A percentile compares a stretch with the other conserved stretches of the same genome.
phyloP scores from a whole-genome alignment of 805 yeast species.

The Myxozyma melibiosi region DNA sequence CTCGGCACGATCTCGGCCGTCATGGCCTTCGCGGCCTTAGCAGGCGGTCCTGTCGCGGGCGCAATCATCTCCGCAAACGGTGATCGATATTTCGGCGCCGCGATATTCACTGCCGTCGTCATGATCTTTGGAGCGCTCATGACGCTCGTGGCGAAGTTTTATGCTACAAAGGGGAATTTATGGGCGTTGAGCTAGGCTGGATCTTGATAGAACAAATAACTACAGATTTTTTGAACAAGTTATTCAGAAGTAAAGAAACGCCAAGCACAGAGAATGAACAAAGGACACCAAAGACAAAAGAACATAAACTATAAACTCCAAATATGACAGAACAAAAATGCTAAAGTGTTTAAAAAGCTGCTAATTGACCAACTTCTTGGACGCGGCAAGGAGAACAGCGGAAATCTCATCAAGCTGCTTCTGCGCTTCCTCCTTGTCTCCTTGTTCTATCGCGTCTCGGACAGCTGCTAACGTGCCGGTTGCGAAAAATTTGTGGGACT shows the following conservation, averaged over 20 bases:
- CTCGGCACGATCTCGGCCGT: constrained; percentile 65
- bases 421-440: constrained; percentile 59
- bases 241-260: too few relatives aligned
- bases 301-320: background rate
- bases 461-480: constrained; percentile 66
- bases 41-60: constrained; percentile 42
- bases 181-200: constrained; percentile 10
- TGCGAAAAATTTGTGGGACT: constrained; percentile 24
- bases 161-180: background rate
- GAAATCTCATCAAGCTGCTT: constrained; percentile 18
- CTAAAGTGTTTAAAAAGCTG: background rate
- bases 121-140: constrained; percentile 17
- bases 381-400: constrained; percentile 9
- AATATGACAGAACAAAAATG: too few relatives aligned
- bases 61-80: constrained; percentile 27
- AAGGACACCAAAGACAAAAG: too few relatives aligned
- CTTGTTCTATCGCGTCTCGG: constrained; percentile 61
- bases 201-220: too few relatives aligned
- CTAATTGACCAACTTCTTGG: constrained; percentile 20
- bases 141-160: constrained; percentile 5
- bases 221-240: too few relatives aligned
- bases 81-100: constrained; percentile 30
- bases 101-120: constrained; percentile 28
- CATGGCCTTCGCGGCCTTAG: constrained; percentile 53
- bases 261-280: too few relatives aligned